A percentile compares a stretch with the other conserved stretches of the same genome.
phyloP scores from a whole-genome alignment of 345 rosid species.

The Pugionium cornutum region DNA sequence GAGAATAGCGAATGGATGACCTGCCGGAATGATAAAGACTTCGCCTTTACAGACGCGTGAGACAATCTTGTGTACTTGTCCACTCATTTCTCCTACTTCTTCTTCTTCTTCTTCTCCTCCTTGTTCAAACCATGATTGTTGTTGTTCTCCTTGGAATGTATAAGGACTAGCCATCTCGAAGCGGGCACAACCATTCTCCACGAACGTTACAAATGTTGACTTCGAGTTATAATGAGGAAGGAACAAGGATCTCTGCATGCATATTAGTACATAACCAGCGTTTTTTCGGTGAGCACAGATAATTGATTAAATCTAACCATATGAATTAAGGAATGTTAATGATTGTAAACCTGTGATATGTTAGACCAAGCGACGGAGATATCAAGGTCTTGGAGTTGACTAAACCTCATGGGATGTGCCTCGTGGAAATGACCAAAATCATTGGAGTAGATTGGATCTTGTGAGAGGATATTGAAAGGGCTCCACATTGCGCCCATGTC shows the following conservation, averaged over 20 bases:
- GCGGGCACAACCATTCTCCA: constrained; percentile 49
- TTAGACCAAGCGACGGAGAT: constrained; percentile 36
- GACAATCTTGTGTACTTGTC: constrained; percentile 38
- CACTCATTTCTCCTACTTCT: constrained; percentile 30
- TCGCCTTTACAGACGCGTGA: constrained; percentile 48
- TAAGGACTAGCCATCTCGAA: constrained; percentile 59
- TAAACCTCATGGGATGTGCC: constrained; percentile 40
- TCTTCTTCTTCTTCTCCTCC: constrained; percentile 9
- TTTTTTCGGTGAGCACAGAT: no score
- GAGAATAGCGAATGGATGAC: constrained; percentile 48
- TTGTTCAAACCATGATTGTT: constrained; percentile 13
- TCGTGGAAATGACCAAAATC: constrained; percentile 49
- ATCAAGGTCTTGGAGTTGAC: constrained; percentile 45
- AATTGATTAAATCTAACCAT: not conserved
- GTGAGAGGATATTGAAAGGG: constrained; percentile 43
- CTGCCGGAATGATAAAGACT: constrained; percentile 48
- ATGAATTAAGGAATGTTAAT: not conserved
- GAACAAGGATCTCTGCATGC: constrained; percentile 45
- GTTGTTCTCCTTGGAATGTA: constrained; percentile 20
- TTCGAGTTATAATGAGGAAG: constrained; percentile 52
- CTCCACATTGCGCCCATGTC: constrained; percentile 1
- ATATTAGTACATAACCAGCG: no score
- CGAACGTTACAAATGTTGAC: constrained; percentile 38
- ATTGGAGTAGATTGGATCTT: constrained; percentile 46
- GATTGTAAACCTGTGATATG: constrained; percentile 43